These are phyloP conservation scores for Bruguiera gymnorhiza DNA, from an alignment of 345 rosid species.

Conservation along the genomic window DNA sequence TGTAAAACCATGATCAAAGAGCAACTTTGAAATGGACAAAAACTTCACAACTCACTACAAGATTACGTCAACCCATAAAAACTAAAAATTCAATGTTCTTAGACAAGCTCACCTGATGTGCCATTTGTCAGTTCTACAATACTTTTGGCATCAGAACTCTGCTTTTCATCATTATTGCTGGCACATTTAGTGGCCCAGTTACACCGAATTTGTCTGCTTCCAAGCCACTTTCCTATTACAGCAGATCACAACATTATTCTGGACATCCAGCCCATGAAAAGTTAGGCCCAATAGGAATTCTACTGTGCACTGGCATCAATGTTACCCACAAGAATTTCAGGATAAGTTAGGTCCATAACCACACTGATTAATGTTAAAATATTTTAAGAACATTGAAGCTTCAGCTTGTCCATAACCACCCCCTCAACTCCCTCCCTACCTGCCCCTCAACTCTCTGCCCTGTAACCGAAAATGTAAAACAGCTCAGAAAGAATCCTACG, in stretches of 20 bases:
- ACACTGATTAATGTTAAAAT: too few species aligned
- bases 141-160: slow-evolving; percentile 70
- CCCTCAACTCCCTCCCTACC: too few species aligned
- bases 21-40: background rate
- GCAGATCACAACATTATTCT: slow-evolving; percentile 13
- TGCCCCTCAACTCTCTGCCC: too few species aligned
- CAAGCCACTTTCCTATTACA: slow-evolving; percentile 78
- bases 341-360: too few species aligned
- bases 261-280: background rate
- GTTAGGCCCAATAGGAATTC: background rate
- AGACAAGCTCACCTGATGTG: slow-evolving; percentile 56
- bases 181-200: slow-evolving; percentile 98
- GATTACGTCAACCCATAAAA: background rate
- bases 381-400: background rate
- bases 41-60: background rate
- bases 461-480: too few species aligned
- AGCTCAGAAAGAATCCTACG: too few species aligned
- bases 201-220: slow-evolving; percentile 92
- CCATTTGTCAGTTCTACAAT: slow-evolving; percentile 81
- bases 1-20: background rate
- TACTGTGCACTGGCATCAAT: background rate
- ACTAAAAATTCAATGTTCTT: background rate
- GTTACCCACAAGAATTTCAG: background rate
- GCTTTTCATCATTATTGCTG: slow-evolving; percentile 71
- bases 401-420: background rate